phyloP scores from a whole-genome alignment of 1,139 yeast genomes.

The Candida albicans region DNA sequence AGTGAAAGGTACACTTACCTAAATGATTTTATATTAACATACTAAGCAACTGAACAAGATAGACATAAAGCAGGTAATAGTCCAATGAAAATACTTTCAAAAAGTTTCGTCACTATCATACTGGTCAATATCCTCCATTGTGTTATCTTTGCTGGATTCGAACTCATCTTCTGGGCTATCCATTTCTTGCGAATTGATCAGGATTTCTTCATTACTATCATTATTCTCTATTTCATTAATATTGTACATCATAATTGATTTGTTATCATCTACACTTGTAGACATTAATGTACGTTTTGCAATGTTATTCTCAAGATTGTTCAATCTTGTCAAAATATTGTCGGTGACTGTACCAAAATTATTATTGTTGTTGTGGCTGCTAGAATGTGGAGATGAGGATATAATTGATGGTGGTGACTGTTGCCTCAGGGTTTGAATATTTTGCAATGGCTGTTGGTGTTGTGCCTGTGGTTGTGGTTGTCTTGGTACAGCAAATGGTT shows the following conservation, averaged over 20 bases:
- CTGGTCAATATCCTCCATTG: constrained; percentile 11
- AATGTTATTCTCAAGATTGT: constrained; percentile 9
- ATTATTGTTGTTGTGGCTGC: not conserved
- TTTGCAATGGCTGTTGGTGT: not conserved
- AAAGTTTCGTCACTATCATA: constrained; percentile 19
- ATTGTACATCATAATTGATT: constrained; percentile 17
- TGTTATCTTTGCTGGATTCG: constrained; percentile 7
- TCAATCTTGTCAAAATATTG: constrained; percentile 12
- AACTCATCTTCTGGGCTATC: not conserved
- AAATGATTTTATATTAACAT: not conserved
- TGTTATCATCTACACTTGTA: constrained; percentile 7
- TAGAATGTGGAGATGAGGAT: not conserved
- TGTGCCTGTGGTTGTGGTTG: constrained; percentile 4
- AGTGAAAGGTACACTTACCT: too few species aligned
- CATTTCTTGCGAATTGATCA: constrained; percentile 14
- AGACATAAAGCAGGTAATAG: not conserved
- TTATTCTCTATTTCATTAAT: constrained; percentile 22
- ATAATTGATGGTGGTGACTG: not conserved
- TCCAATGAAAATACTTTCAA: constrained; percentile 1
- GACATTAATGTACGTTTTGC: constrained; percentile 5
- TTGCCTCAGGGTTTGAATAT: not conserved
- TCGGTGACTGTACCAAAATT: not conserved
- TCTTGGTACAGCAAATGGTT: constrained; percentile 4
- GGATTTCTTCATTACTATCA: constrained; percentile 12
- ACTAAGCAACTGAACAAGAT: not conserved